Evolutionary conservation across 495 filamentous ascomycete genomes (phyloP), one percentile per base, ranked within the genome.

Genomic region (Opeltia flavorubescens): DNA sequence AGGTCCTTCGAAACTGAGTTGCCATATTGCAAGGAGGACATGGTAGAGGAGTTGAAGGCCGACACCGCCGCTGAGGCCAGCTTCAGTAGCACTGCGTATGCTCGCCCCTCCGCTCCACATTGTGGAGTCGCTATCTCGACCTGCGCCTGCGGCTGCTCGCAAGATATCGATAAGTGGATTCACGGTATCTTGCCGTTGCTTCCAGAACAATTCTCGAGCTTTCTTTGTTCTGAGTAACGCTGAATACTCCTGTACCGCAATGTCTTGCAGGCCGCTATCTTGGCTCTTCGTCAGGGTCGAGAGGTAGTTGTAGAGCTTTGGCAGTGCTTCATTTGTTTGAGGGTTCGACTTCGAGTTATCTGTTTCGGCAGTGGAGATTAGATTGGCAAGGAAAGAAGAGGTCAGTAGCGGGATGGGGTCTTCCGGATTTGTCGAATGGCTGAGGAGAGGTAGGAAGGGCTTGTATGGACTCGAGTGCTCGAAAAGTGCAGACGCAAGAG

Each of bases 41-140:
- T 95, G 87, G 60, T 99, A 99, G 23, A 99, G 72, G 33, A 96
- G 77, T 57, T 99, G 93, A 12, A 99, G 66, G 13, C 89, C 86
- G 43, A 99, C 84, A 13, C 85, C 85, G 41, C 88, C 85, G 36
- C 80, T 73, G 33, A 93, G 58, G 15, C 76, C 74, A 21, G 71
- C 72, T 58, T 86, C 85, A 34, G 70, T 60, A 8, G 66, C 69
- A 51, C 60, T 74, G 41, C 72, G 68, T 39, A 71, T 64, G 42
- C 70, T 72, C 38, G 72, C 71, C 47, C 79, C 82, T 42, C 77
- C 60, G 49, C 66, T 81, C 35, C 75, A 66, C 26, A 84, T 75
- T n/a, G 78, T 78, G 23, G 76, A 71, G 53, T 83, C 78, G 36
- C 67, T 71, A 38, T 83, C 80, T 48, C 74, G 82, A 5, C 61